Base-by-base conservation (phyloP, 2,329 filamentous ascomycete genomes). In the Diaporthe sp. region DNA sequence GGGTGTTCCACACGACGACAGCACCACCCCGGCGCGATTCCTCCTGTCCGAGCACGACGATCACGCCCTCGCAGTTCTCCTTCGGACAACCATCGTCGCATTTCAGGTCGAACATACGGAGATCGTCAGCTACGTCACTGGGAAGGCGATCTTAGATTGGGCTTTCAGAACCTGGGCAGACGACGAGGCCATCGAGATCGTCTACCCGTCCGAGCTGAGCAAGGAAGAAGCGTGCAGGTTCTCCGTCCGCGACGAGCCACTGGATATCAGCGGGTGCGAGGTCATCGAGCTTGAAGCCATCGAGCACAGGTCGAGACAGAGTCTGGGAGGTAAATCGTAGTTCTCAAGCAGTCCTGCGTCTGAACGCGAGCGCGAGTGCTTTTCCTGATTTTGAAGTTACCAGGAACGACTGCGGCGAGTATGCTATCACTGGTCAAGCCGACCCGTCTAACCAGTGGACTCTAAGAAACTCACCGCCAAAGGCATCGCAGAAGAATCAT, bases 131-230 rank as follows among this genome's bases (percentile, higher is more conserved):
- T 8, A 5, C 4, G 19, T 66, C 28, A 66, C 25, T 9, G 60
- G 9, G 28, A 47, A 47, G 17, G 19, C 40, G 0, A 66, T 47
- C 28, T 66, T 66, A 5, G 22, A 28, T 4, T 33, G 28, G 28
- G 25, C n/a, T 2, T 66, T 9, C 9, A 45, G 3, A 13, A 4
- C 8, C 35, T 8, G n/a, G 22, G 9, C 33, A 19, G 35, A 9
- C 7, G 2, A 17, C 0, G 57, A 19, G 35, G 12, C n/a, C 4
- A 60, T 64, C 19, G 7, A 64, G 28, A 47, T 64, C 25, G 40
- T 64, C 9, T 64, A 64, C 25, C 60, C 60, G 8, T 47, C 25
- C 25, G 25, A 64, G 40, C 60, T 64, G 10, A 64, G 25, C 60
- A 64, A 64, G 40, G 25, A 22, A 2, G 60, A 64, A 3, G 60